Evolutionary conservation across 495 filamentous ascomycete species (phyloP).

Genomic region (Podospora australis): DNA sequence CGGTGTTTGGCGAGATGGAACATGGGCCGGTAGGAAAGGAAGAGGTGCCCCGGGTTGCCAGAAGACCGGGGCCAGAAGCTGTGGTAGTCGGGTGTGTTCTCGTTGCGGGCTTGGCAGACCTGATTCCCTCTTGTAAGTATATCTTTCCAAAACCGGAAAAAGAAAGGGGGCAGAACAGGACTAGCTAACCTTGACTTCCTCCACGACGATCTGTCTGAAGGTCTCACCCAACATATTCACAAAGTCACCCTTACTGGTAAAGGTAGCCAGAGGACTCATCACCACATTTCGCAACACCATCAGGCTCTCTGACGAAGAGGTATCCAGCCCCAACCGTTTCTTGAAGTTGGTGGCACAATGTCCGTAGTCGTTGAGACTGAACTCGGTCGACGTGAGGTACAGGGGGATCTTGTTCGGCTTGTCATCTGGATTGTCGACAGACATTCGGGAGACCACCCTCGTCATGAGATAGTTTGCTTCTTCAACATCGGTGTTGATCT

Average conservation of each 20-base stretch:
- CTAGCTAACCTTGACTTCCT: slow-evolving; percentile 13
- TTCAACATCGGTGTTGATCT: slow-evolving; percentile 40
- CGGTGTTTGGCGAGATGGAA: slow-evolving; percentile 20
- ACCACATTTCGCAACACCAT: slow-evolving; percentile 15
- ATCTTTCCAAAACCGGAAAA: neutral
- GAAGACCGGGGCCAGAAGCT: slow-evolving; percentile 7
- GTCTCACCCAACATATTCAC: slow-evolving; percentile 10
- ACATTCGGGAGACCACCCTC: slow-evolving; percentile 35
- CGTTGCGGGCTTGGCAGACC: slow-evolving; percentile 11
- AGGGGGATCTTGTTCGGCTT: slow-evolving; percentile 33
- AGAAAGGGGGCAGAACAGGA: neutral
- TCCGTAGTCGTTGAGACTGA: slow-evolving; percentile 34
- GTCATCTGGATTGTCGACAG: slow-evolving; percentile 31
- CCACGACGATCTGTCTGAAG: slow-evolving; percentile 4
- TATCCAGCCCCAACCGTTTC: slow-evolving; percentile 7
- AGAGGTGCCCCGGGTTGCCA: slow-evolving; percentile 3
- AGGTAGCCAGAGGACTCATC: slow-evolving; percentile 12
- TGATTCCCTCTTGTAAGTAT: too few species aligned
- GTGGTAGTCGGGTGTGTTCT: slow-evolving; percentile 12
- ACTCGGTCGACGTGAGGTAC: slow-evolving; percentile 40
- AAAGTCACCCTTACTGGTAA: slow-evolving; percentile 3
- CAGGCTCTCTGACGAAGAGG: slow-evolving; percentile 1
- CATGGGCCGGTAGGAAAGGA: slow-evolving; percentile 11
- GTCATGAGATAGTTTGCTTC: slow-evolving; percentile 45
- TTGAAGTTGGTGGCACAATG: slow-evolving; percentile 22